Conservation (phyloP, 192 early-diverging fungal species). For the Podila horticola region DNA sequence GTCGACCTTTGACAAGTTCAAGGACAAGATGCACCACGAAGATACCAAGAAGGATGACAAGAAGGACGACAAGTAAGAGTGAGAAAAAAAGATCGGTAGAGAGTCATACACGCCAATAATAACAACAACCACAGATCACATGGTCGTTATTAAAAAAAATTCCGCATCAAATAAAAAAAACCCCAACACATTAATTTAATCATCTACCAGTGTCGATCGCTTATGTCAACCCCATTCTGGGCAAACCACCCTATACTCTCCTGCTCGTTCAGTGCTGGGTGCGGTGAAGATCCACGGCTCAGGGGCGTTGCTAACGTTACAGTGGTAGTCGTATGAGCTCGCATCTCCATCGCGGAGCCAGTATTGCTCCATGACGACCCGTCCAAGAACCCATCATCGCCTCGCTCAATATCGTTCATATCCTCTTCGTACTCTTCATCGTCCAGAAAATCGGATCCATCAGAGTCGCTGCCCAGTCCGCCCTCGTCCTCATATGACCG, state of each 20-base stretch:
- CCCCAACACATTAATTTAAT: neutral
- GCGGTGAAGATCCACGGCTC: neutral
- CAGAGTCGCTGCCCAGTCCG: slow-evolving; percentile 22
- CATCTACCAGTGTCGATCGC: slow-evolving; percentile 14
- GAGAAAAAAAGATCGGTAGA: slow-evolving; percentile 27
- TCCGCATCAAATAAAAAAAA: neutral
- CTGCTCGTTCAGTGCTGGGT: neutral
- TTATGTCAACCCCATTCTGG: slow-evolving; percentile 27
- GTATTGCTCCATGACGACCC: neutral
- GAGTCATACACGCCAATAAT: neutral
- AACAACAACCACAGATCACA: neutral
- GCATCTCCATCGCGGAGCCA: neutral
- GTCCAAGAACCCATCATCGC: slow-evolving; percentile 6
- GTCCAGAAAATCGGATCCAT: slow-evolving; percentile 16
- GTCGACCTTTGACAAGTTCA: slow-evolving; percentile 65
- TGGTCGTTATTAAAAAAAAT: neutral
- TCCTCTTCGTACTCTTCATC: slow-evolving; percentile 23
- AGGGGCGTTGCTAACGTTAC: neutral
- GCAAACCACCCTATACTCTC: slow-evolving; percentile 33
- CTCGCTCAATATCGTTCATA: slow-evolving; percentile 41
- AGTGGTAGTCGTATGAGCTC: neutral
- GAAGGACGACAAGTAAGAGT: slow-evolving; percentile 37
- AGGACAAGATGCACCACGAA: slow-evolving; percentile 60
- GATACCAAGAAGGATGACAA: slow-evolving; percentile 52
- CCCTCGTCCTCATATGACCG: neutral